Evolutionary conservation across 305 asterid species (phyloP).

Genomic region (Fraxinus paxiana): DNA sequence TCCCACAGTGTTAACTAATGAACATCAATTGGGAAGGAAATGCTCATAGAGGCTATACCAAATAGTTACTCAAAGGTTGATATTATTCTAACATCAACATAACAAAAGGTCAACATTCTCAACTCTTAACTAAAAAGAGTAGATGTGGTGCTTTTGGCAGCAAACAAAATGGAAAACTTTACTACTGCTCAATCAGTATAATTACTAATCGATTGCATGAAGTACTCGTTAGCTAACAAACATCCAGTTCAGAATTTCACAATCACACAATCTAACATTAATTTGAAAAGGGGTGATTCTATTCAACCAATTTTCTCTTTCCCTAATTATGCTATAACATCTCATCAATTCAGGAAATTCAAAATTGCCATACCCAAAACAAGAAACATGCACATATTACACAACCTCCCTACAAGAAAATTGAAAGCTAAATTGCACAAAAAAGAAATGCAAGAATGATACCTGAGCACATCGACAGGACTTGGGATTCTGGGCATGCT

Average conservation of each 20-base stretch:
- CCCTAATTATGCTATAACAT: constrained; percentile 1
- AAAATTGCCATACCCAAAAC: neutral
- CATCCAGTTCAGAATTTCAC: constrained; percentile 15
- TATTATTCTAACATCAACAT: neutral
- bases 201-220: neutral
- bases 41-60: neutral
- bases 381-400: neutral
- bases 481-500: constrained; percentile 39
- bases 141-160: neutral
- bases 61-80: neutral
- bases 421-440: constrained; percentile 14
- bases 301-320: neutral
- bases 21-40: constrained; percentile 2
- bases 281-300: neutral
- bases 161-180: neutral
- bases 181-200: neutral
- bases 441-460: neutral
- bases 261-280: constrained; percentile 14
- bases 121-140: neutral
- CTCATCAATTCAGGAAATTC: constrained; percentile 22
- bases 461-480: constrained; percentile 80
- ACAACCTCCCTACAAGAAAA: neutral
- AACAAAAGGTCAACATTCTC: neutral
- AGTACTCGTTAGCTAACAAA: neutral
- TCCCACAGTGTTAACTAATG: neutral